A percentile compares a stretch with the other conserved stretches of the same genome.
These are phyloP conservation scores for Phaeoacremonium minimum DNA, from an alignment of 2,329 filamentous ascomycete species.

Conservation along the genomic window DNA sequence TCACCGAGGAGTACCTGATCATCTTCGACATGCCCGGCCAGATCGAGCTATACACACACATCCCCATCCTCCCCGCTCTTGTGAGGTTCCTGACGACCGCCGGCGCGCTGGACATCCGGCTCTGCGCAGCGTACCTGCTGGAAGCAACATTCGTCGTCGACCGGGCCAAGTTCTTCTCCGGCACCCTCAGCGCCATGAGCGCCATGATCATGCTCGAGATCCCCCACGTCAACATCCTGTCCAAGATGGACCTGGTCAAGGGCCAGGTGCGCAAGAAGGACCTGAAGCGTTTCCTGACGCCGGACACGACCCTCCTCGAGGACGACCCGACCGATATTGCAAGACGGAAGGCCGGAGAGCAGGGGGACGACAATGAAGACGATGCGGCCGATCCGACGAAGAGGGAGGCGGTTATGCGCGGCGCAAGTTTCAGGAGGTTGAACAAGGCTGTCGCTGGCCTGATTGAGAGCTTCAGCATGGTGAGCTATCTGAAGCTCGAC, in stretches of 20 bases:
- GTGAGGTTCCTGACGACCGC: slow-evolving; percentile 75
- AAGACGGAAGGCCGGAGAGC: slow-evolving; percentile 34
- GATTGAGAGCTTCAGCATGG: slow-evolving; percentile 98
- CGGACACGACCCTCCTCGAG: slow-evolving; percentile 77
- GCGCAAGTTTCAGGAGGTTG: slow-evolving; percentile 74
- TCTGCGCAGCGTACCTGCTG: slow-evolving; percentile 91
- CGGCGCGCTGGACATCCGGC: slow-evolving; percentile 80
- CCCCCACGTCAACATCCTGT: slow-evolving; percentile 92
- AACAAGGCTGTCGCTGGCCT: slow-evolving; percentile 86
- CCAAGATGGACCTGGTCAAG: slow-evolving; percentile 96
- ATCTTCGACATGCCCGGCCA: slow-evolving; percentile 99
- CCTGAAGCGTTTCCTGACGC: slow-evolving; percentile 83
- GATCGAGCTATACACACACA: slow-evolving; percentile 97
- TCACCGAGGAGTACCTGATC: slow-evolving; percentile 94
- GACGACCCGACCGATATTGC: slow-evolving; percentile 63
- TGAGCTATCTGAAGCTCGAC: slow-evolving; percentile 86
- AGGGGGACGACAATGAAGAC: slow-evolving; percentile 46
- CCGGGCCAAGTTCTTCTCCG: slow-evolving; percentile 94
- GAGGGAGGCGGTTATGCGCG: slow-evolving; percentile 70
- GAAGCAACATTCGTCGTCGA: slow-evolving; percentile 96
- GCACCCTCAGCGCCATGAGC: slow-evolving; percentile 93
- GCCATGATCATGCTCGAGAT: slow-evolving; percentile 99
- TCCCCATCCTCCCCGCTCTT: slow-evolving; percentile 83
- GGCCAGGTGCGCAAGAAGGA: slow-evolving; percentile 84
- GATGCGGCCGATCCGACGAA: slow-evolving; percentile 58